Conservation (phyloP, 2,329 filamentous ascomycete genomes). For the Pyrenophora teres region DNA sequence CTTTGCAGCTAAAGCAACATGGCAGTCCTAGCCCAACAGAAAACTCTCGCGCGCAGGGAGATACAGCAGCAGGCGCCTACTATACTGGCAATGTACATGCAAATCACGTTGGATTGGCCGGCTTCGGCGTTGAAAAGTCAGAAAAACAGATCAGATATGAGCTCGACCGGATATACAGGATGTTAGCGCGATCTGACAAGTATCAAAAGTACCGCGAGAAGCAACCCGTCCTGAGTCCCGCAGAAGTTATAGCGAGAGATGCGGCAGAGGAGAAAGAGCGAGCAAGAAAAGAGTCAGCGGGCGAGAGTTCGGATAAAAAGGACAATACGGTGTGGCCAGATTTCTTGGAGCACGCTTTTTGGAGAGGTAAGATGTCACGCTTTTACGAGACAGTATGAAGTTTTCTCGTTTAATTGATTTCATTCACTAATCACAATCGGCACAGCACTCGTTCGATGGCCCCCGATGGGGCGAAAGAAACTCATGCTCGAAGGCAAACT, state of each 20-base stretch:
- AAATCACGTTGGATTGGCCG: constrained; percentile 28
- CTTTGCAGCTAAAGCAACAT: constrained; percentile 37
- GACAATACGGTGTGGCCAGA: constrained; percentile 53
- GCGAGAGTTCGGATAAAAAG: constrained; percentile 32
- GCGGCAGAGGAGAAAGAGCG: constrained; percentile 21
- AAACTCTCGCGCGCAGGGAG: constrained; percentile 27
- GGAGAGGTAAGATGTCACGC: constrained; percentile 47
- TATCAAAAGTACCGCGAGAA: constrained; percentile 54
- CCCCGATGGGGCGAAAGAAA: constrained; percentile 64
- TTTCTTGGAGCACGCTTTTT: constrained; percentile 55
- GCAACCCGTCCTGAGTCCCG: constrained; percentile 37
- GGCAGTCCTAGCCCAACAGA: constrained; percentile 36
- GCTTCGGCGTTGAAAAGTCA: constrained; percentile 28
- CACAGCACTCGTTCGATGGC: constrained; percentile 54
- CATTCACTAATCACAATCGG: neutral
- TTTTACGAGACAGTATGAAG: neutral
- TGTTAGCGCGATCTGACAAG: constrained; percentile 44
- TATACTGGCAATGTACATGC: constrained; percentile 31
- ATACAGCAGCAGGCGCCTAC: constrained; percentile 26
- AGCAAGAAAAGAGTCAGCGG: constrained; percentile 21
- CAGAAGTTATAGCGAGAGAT: constrained; percentile 28
- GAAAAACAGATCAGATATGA: constrained; percentile 39
- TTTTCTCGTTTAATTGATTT: neutral
- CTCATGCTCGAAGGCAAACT: constrained; percentile 55
- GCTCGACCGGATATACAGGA: constrained; percentile 34